Conservation (phyloP, 2,329 filamentous ascomycete species). For the Zarea fungicola region DNA sequence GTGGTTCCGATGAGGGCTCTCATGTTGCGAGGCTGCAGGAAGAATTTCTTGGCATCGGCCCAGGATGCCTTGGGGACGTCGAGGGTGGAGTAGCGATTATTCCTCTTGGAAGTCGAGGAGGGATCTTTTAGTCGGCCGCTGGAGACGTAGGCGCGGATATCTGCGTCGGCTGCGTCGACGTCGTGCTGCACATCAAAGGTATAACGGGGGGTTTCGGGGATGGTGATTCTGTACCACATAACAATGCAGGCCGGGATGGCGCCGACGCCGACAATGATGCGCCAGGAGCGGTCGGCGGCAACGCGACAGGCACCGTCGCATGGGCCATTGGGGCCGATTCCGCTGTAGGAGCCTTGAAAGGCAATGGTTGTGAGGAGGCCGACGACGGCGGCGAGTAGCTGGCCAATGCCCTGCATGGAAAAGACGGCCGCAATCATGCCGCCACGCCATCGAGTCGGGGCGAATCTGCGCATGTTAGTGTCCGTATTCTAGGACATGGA, state of each 20-base stretch:
- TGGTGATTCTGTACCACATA: conserved; percentile 80
- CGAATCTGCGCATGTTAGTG: conserved; percentile 48
- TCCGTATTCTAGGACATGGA: conserved; percentile 11
- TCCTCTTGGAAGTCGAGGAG: conserved; percentile 17
- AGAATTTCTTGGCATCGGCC: conserved; percentile 62
- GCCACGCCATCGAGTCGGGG: conserved; percentile 74
- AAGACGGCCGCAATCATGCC: conserved; percentile 82
- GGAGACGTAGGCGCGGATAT: conserved; percentile 57
- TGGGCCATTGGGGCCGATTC: conserved; percentile 32
- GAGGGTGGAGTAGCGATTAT: conserved; percentile 46
- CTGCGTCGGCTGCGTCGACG: conserved; percentile 67
- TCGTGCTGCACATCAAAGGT: conserved; percentile 77
- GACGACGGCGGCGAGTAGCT: conserved; percentile 65
- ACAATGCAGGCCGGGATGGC: conserved; percentile 72
- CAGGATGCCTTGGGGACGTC: conserved; percentile 65
- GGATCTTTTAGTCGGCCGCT: conserved; percentile 28
- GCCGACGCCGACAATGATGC: conserved; percentile 73
- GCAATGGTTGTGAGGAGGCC: conserved; percentile 62
- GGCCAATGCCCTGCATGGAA: conserved; percentile 80
- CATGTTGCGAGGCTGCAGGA: conserved; percentile 62
- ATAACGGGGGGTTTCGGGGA: conserved; percentile 79
- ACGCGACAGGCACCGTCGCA: conserved; percentile 61
- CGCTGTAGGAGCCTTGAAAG: conserved; percentile 50
- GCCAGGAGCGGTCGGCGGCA: conserved; percentile 77
- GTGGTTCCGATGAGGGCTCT: conserved; percentile 72